Conservation (phyloP, 768 basidiomycete species). For the Albatrellus ellisii region DNA sequence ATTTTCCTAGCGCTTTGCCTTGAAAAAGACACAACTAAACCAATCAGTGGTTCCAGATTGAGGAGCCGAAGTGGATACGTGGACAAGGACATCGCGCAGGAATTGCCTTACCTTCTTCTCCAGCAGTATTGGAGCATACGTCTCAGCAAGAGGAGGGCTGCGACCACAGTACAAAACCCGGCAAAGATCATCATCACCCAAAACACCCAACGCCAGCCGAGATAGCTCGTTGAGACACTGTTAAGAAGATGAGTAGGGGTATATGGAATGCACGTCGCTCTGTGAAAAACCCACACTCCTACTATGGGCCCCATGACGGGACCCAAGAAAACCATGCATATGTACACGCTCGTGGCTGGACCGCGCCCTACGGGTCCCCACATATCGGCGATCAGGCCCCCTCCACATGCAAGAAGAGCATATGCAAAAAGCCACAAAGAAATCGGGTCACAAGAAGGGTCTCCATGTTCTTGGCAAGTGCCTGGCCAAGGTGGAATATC, state of each 20-base stretch:
- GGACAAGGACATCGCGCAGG: too few relatives aligned
- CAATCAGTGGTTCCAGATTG: too few relatives aligned
- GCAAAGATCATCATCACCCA: conserved; percentile 17
- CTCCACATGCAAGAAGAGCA: conserved; percentile 14
- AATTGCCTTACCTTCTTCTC: conserved; percentile 1
- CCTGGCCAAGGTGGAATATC: conserved; percentile 6
- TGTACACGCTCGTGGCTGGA: conserved; percentile 13
- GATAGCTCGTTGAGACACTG: conserved; percentile 6
- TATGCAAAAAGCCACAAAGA: conserved; percentile 15
- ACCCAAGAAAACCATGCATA: conserved; percentile 13
- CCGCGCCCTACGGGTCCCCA: conserved; percentile 16
- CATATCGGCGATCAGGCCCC: conserved; percentile 16
- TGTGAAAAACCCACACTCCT: conserved; percentile 7
- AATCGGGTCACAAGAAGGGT: conserved; percentile 15
- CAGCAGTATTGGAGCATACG: conserved; percentile 11
- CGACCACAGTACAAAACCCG: conserved; percentile 5
- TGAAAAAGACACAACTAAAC: too few relatives aligned
- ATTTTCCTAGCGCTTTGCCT: too few relatives aligned
- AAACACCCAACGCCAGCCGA: conserved; percentile 16
- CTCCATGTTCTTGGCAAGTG: conserved; percentile 7
- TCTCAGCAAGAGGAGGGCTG: conserved; percentile 14
- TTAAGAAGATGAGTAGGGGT: neutral
- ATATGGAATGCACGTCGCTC: neutral
- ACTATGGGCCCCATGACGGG: conserved; percentile 17
- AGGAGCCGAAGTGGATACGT: too few relatives aligned